Conservation (phyloP, 352 stramenopile species). For the Phytophthora pluvialis region DNA sequence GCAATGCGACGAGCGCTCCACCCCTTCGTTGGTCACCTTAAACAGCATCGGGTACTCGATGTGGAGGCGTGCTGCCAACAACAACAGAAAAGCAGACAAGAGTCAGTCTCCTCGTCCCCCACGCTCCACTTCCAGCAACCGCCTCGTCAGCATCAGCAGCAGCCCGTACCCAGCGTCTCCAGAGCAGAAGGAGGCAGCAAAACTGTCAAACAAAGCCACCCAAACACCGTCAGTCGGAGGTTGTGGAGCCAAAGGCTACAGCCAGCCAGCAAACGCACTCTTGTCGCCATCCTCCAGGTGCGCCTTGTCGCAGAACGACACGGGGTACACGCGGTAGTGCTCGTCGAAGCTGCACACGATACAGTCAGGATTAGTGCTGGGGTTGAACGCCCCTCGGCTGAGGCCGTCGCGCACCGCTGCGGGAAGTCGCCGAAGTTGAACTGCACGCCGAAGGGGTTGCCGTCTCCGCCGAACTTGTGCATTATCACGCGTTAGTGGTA, state of each 20-base stretch:
- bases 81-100: constrained; percentile 21
- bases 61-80: constrained; percentile 78
- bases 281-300: constrained; percentile 91
- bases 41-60: constrained; percentile 99
- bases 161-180: constrained; percentile 90
- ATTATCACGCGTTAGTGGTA: constrained; percentile 1
- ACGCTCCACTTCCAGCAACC: neutral
- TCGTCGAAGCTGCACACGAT: constrained; percentile 72
- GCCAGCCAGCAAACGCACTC: constrained; percentile 52
- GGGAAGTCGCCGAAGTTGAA: constrained; percentile 83
- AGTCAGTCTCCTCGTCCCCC: neutral
- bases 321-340: constrained; percentile 87
- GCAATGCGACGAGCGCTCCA: constrained; percentile 94
- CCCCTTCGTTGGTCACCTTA: constrained; percentile 91
- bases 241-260: neutral
- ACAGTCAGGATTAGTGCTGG: neutral
- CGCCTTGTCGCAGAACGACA: constrained; percentile 89
- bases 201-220: constrained; percentile 57
- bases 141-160: neutral
- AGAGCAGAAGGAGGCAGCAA: constrained; percentile 97
- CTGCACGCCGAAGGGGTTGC: constrained; percentile 84
- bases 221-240: constrained; percentile 5
- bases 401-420: constrained; percentile 45
- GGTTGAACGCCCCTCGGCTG: neutral
- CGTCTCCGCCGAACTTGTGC: constrained; percentile 72